Conservation (phyloP, 2,329 filamentous ascomycete species). For the Aspergillus viridinutans region DNA sequence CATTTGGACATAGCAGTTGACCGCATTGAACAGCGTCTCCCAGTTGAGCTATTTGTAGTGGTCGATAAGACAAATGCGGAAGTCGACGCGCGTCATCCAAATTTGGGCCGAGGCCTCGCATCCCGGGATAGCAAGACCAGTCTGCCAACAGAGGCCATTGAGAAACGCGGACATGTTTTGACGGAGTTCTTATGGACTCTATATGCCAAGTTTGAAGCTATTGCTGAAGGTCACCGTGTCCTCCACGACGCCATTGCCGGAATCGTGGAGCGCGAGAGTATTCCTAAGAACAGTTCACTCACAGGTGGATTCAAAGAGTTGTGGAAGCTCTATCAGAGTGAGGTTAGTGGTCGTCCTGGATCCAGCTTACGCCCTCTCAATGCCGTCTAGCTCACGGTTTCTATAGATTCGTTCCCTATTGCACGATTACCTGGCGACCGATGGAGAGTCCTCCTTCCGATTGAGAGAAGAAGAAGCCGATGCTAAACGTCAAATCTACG, state of each 20-base stretch:
- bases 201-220: constrained; percentile 95
- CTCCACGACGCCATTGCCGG: constrained; percentile 88
- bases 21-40: constrained; percentile 84
- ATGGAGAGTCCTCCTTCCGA: constrained; percentile 66
- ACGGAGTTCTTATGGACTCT: constrained; percentile 88
- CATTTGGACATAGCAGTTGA: constrained; percentile 82
- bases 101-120: constrained; percentile 56
- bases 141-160: constrained; percentile 66
- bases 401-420: constrained; percentile 73
- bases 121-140: constrained; percentile 48
- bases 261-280: constrained; percentile 76
- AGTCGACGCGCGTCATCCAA: constrained; percentile 89
- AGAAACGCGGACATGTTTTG: constrained; percentile 77
- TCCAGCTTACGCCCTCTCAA: not conserved
- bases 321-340: constrained; percentile 97
- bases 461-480: constrained; percentile 48
- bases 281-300: constrained; percentile 59
- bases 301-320: constrained; percentile 90
- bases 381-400: constrained; percentile 12
- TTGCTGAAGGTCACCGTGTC: constrained; percentile 89
- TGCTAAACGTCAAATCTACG: constrained; percentile 50
- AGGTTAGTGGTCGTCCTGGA: constrained; percentile 42
- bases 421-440: constrained; percentile 93
- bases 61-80: constrained; percentile 95
- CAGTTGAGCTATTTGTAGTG: constrained; percentile 87